A percentile compares a stretch with the other conserved stretches of the same genome.
These are phyloP conservation scores for Aspergillus heteromorphus DNA, from an alignment of 495 filamentous ascomycete species.

Conservation along the genomic window DNA sequence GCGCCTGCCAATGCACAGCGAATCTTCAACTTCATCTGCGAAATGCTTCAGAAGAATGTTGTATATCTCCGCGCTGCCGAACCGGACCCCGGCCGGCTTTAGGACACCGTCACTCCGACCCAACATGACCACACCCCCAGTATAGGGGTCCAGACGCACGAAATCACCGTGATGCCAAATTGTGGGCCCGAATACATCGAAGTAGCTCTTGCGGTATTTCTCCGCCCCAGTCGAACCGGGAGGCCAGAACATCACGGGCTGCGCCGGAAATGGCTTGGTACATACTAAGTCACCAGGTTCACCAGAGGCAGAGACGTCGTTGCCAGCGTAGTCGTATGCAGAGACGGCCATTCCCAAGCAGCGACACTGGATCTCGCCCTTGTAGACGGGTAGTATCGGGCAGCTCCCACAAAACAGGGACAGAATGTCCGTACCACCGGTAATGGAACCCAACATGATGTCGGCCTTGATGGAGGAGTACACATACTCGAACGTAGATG, in stretches of 20 bases:
- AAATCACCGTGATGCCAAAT: constrained; percentile 98
- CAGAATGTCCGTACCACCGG: constrained; percentile 89
- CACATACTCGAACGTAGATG: constrained; percentile 86
- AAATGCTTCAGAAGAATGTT: constrained; percentile 82
- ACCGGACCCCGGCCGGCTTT: constrained; percentile 82
- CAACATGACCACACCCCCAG: constrained; percentile 77
- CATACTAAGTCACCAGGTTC: constrained; percentile 91
- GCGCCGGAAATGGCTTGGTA: constrained; percentile 78
- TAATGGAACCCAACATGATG: constrained; percentile 79
- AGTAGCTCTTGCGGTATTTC: constrained; percentile 79
- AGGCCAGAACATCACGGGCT: constrained; percentile 82
- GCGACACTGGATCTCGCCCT: constrained; percentile 84
- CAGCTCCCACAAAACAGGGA: constrained; percentile 86
- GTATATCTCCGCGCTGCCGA: constrained; percentile 89
- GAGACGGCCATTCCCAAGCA: constrained; percentile 88
- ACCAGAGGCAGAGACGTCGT: constrained; percentile 47
- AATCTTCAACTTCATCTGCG: constrained; percentile 69
- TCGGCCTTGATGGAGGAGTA: constrained; percentile 70
- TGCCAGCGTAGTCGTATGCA: constrained; percentile 61
- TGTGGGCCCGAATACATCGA: constrained; percentile 64
- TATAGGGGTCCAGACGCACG: constrained; percentile 65
- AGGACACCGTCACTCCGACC: constrained; percentile 87
- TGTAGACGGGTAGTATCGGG: constrained; percentile 77
- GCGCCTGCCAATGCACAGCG: constrained; percentile 75
- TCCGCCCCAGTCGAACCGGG: constrained; percentile 58